Conservation (phyloP, 139 green algal genomes). For the Choricystis sp. region DNA sequence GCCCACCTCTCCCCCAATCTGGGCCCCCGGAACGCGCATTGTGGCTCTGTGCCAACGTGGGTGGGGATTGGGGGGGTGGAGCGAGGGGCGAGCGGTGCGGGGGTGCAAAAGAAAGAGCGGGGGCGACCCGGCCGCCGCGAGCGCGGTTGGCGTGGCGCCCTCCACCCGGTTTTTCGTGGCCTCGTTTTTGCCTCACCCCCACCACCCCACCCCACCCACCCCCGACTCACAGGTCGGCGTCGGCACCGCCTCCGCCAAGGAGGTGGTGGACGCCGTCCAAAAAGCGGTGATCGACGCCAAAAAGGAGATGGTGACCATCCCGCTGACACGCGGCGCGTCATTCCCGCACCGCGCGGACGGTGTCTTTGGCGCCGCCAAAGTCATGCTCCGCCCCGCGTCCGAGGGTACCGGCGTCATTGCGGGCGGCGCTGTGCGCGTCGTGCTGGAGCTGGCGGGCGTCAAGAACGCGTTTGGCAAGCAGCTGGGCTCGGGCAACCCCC, state of each 20-base stretch:
- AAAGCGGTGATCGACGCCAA: constrained; percentile 67
- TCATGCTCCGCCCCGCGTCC: constrained; percentile 73
- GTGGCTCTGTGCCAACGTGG: too few species aligned
- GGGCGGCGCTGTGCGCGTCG: constrained; percentile 62
- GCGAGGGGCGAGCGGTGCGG: too few species aligned
- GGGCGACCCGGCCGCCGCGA: too few species aligned
- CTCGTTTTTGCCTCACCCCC: too few species aligned
- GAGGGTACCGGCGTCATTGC: constrained; percentile 73
- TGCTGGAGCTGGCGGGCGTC: constrained; percentile 83
- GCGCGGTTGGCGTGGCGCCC: too few species aligned
- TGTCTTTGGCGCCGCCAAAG: constrained; percentile 59
- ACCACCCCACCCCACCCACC: too few species aligned
- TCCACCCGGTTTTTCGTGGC: too few species aligned
- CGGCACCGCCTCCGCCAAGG: constrained; percentile 66
- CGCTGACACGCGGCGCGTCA: constrained; percentile 35
- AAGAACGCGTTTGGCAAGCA: constrained; percentile 91
- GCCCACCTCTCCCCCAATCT: too few species aligned
- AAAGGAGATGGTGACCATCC: constrained; percentile 37
- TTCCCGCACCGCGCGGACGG: constrained; percentile 75
- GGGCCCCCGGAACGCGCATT: too few species aligned
- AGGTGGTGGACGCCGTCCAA: constrained; percentile 65
- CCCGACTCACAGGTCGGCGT: constrained; percentile 53
- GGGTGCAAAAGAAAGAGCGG: too few species aligned
- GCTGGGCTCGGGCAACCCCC: constrained; percentile 59
- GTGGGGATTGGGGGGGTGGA: too few species aligned